Evolutionary conservation across 2,329 filamentous ascomycete species (phyloP).

Genomic region (Aureobasidium namibiae): DNA sequence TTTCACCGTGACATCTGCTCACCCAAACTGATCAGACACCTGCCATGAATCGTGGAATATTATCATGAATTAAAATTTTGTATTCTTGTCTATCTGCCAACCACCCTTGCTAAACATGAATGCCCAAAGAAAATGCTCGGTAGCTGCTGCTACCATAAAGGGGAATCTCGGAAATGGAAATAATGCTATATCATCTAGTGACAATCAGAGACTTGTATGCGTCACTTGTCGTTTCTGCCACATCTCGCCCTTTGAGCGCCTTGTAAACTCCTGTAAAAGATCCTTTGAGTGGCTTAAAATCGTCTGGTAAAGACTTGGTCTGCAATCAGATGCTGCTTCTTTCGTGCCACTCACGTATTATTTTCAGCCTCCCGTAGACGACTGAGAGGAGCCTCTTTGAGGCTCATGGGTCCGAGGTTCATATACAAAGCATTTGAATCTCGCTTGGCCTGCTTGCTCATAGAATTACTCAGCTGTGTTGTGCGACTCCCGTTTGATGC

Average conservation of each 20-base stretch:
- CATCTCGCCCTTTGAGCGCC: background rate
- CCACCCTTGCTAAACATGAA: background rate
- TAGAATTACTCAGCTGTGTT: background rate
- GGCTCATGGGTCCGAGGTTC: background rate
- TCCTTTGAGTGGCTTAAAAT: background rate
- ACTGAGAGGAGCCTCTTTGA: background rate
- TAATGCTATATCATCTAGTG: background rate
- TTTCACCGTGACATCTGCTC: background rate
- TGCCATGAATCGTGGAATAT: background rate
- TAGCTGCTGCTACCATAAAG: background rate
- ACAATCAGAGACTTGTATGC: background rate
- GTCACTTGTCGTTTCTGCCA: background rate
- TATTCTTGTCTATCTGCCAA: background rate
- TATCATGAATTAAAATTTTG: background rate
- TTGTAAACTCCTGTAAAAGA: no score
- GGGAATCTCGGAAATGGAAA: background rate
- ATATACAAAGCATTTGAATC: slow-evolving; percentile 12
- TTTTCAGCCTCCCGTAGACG: background rate
- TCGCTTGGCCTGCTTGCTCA: slow-evolving; percentile 11
- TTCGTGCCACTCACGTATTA: background rate
- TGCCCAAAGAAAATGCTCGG: background rate
- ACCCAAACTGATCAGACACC: background rate
- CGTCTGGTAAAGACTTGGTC: background rate
- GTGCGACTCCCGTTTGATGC: background rate
- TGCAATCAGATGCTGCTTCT: background rate